phyloP scores from a whole-genome alignment of 2,329 filamentous ascomycete species.

The Geosmithia morbida region DNA sequence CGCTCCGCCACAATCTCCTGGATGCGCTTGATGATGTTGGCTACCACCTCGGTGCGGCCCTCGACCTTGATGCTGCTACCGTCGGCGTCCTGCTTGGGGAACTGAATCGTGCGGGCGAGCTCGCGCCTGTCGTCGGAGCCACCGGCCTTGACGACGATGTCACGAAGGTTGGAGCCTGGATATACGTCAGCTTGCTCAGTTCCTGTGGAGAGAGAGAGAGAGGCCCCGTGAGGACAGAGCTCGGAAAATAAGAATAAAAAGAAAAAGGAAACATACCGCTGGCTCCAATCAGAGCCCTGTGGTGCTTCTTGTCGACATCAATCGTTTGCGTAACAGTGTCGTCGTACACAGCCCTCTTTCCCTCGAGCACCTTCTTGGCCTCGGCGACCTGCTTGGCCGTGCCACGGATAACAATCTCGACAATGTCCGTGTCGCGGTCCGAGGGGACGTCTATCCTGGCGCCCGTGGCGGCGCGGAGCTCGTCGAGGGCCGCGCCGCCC shows the following conservation, averaged over 20 bases:
- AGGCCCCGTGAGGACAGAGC: no score
- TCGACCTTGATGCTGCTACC: conserved; percentile 79
- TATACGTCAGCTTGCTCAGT: background rate
- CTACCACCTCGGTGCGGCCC: conserved; percentile 69
- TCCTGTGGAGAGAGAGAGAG: no score
- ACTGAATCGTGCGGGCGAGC: conserved; percentile 81
- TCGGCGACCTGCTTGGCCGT: conserved; percentile 83
- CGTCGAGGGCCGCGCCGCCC: conserved; percentile 81
- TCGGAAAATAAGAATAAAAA: background rate
- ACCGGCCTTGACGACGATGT: conserved; percentile 76
- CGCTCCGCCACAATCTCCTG: conserved; percentile 69
- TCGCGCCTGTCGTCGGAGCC: conserved; percentile 77
- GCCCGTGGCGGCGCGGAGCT: conserved; percentile 69
- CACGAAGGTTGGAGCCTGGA: conserved; percentile 66
- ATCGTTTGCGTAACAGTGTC: conserved; percentile 75
- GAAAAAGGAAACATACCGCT: conserved; percentile 48
- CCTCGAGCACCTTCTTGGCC: conserved; percentile 79
- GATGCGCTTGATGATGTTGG: conserved; percentile 77
- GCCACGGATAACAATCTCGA: conserved; percentile 84
- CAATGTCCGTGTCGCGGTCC: conserved; percentile 57
- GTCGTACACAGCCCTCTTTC: conserved; percentile 78
- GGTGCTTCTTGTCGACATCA: conserved; percentile 88
- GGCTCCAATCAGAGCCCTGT: conserved; percentile 76
- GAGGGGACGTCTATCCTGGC: conserved; percentile 87
- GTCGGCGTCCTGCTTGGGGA: conserved; percentile 76